Conservation (phyloP, 2,329 filamentous ascomycete genomes). For the Xylaria sp. region DNA sequence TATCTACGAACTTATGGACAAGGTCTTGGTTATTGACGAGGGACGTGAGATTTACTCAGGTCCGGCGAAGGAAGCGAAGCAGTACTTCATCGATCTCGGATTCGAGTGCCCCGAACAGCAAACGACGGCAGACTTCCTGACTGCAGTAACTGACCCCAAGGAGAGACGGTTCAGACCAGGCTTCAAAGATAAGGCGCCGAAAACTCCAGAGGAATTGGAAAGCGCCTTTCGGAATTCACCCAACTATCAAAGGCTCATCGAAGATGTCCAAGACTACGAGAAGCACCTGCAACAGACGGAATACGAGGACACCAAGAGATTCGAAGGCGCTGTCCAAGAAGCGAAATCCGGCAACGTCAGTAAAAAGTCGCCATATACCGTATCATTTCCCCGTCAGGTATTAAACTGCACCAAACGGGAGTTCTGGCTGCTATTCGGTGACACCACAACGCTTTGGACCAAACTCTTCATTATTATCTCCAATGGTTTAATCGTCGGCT, state of each 20-base stretch:
- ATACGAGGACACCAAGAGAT: conserved; percentile 69
- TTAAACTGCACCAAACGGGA: conserved; percentile 75
- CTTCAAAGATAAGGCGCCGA: conserved; percentile 73
- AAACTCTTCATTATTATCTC: conserved; percentile 83
- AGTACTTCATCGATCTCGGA: conserved; percentile 73
- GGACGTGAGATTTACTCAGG: conserved; percentile 73
- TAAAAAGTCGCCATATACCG: conserved; percentile 79
- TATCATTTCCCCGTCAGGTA: conserved; percentile 78
- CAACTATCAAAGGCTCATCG: conserved; percentile 67
- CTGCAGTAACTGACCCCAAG: conserved; percentile 76
- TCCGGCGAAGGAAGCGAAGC: conserved; percentile 66
- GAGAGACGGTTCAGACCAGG: conserved; percentile 75
- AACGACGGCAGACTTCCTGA: conserved; percentile 82
- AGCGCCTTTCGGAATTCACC: conserved; percentile 72
- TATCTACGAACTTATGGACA: conserved; percentile 71
- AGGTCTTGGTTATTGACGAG: conserved; percentile 79
- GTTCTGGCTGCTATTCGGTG: conserved; percentile 80
- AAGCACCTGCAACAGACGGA: conserved; percentile 61
- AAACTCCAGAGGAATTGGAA: conserved; percentile 73
- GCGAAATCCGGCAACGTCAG: conserved; percentile 74
- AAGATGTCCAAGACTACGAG: conserved; percentile 65
- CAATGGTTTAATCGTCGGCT: conserved; percentile 78
- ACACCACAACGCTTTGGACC: conserved; percentile 78
- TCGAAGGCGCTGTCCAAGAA: conserved; percentile 71
- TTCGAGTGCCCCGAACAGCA: conserved; percentile 67